Conservation (phyloP, 2,329 filamentous ascomycete species). For the Apiospora hydei region DNA sequence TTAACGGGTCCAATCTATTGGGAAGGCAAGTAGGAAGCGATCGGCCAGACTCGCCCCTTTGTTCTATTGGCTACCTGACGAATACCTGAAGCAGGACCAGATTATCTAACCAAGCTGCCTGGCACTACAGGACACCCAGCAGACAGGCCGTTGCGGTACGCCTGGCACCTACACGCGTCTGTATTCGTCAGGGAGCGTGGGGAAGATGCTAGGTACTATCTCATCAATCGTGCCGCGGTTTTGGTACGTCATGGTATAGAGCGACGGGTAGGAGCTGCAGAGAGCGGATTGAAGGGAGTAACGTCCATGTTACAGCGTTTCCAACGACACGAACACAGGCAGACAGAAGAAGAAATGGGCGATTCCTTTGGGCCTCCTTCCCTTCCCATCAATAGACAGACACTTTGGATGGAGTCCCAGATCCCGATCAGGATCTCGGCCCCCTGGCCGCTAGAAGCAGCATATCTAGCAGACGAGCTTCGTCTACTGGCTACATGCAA, state of each 20-base stretch:
- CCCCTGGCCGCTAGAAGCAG: slow-evolving; percentile 17
- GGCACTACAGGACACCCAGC: background rate
- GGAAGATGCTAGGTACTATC: background rate
- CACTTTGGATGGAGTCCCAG: slow-evolving; percentile 22
- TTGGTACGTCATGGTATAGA: background rate
- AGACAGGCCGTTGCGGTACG: background rate
- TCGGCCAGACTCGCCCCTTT: slow-evolving; percentile 16
- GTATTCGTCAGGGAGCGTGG: background rate
- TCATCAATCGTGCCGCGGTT: background rate
- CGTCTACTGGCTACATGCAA: slow-evolving; percentile 21
- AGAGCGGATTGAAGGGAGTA: background rate
- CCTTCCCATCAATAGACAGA: slow-evolving; percentile 20
- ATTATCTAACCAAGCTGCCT: background rate
- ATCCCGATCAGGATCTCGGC: slow-evolving; percentile 25
- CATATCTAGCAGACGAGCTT: slow-evolving; percentile 1
- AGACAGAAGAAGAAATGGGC: background rate
- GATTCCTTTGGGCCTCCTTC: slow-evolving; percentile 4
- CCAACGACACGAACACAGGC: background rate
- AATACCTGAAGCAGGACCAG: background rate
- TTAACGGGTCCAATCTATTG: slow-evolving; percentile 21
- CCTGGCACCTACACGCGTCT: background rate
- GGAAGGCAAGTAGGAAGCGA: slow-evolving; percentile 16
- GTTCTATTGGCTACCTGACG: slow-evolving; percentile 12
- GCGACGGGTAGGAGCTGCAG: no score
- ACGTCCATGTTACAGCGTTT: slow-evolving; percentile 3